Evolutionary conservation across 495 filamentous ascomycete species (phyloP).

Genomic region (Penicillium canariense): DNA sequence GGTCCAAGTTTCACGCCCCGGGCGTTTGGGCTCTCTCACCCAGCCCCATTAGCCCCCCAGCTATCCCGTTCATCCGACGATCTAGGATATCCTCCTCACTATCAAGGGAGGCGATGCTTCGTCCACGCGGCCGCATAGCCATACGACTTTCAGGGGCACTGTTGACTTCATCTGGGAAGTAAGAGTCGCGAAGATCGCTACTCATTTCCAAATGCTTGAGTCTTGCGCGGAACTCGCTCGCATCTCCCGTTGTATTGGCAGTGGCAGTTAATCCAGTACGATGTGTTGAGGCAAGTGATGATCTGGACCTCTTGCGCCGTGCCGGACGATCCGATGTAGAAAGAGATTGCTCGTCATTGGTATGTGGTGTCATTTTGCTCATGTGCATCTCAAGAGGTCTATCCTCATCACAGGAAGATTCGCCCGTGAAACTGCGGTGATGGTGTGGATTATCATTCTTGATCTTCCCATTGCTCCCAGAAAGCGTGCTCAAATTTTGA

Average conservation of each 20-base stretch:
- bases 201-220: constrained; percentile 23
- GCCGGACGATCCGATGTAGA: constrained; percentile 4
- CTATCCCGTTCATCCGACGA: constrained; percentile 80
- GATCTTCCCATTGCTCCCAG: background rate
- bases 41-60: constrained; percentile 72
- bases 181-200: constrained; percentile 4
- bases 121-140: constrained; percentile 34
- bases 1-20: constrained; percentile 13
- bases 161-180: constrained; percentile 22
- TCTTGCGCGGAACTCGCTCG: constrained; percentile 26
- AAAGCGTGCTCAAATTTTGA: background rate
- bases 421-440: constrained; percentile 45
- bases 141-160: constrained; percentile 27
- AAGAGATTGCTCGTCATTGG: background rate
- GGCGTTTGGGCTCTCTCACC: constrained; percentile 46
- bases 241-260: constrained; percentile 5
- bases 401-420: constrained; percentile 79
- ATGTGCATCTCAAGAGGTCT: constrained; percentile 76
- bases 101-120: constrained; percentile 68
- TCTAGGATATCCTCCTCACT: constrained; percentile 83
- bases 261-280: constrained; percentile 12
- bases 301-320: constrained; percentile 18
- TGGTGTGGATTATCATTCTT: constrained; percentile 29
- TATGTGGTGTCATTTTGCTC: constrained; percentile 29
- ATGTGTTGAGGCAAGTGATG: constrained; percentile 18